Conservation (phyloP, 1,284 basidiomycete genomes). For the Quambalaria eucalypti region DNA sequence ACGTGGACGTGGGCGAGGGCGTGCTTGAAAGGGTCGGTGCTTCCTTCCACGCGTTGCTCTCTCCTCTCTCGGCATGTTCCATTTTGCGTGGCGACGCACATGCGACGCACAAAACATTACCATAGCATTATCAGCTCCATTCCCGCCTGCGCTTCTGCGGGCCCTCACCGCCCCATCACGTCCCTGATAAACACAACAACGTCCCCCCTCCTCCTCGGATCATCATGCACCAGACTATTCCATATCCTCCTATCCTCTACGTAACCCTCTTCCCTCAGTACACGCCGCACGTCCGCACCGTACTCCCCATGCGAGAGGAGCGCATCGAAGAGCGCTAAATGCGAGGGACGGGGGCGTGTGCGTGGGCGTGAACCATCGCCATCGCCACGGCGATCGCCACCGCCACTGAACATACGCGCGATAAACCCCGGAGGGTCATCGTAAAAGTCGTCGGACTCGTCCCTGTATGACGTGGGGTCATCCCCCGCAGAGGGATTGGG, state of each 20-base stretch:
- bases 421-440: slow-evolving; percentile 56
- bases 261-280: slow-evolving; percentile 61
- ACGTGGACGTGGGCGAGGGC: too few species aligned
- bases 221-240: slow-evolving; percentile 69
- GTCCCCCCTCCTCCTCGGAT: slow-evolving; percentile 62
- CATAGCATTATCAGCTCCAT: too few species aligned
- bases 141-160: too few species aligned
- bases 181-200: slow-evolving; percentile 68
- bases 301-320: slow-evolving; percentile 52
- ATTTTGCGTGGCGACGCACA: too few species aligned
- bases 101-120: too few species aligned
- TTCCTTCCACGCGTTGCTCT: too few species aligned
- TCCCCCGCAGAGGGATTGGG: slow-evolving; percentile 38
- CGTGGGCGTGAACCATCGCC: background rate
- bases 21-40: too few species aligned
- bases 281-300: slow-evolving; percentile 47
- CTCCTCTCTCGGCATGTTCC: too few species aligned
- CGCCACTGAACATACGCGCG: background rate
- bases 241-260: slow-evolving; percentile 58
- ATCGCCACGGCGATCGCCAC: too few species aligned
- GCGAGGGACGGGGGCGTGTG: slow-evolving; percentile 60
- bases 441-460: slow-evolving; percentile 80
- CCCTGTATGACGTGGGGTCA: slow-evolving; percentile 54
- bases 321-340: slow-evolving; percentile 69
- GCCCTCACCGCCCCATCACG: too few species aligned